Evolutionary conservation across 768 basidiomycete species (phyloP), one percentile per base, ranked within the genome.

Genomic region (Macrocybe gigantea): DNA sequence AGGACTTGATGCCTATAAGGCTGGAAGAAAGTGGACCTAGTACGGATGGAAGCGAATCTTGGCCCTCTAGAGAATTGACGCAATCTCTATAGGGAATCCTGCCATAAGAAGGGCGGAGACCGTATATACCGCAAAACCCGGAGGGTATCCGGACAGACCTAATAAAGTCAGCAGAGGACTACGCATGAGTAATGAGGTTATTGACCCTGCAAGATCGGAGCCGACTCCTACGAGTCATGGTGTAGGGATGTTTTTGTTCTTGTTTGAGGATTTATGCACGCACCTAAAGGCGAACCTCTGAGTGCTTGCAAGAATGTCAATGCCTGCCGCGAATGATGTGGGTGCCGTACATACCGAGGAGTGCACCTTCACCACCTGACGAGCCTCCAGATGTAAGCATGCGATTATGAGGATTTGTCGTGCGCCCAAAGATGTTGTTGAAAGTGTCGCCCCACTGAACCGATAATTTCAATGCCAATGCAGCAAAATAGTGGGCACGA

Each of bases 331-430:
- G 2, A 9, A 12, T 29, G 13, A 5, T 30, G 5, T 8, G 11
- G 7, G 10, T 29, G 29, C 12, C 10, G 32, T 10, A 22, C 60
- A 72, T 56, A 58, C 80, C 83, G 36, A 92, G 56, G 6, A 93
- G 72, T 0, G 90, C 87, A 37, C 85, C 86, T 67, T 93, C 92
- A 32, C 91, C 92, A 5, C 92, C 92, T 3, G 85, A 88, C 0
- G 88, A 92, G 1, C 92, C 92, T 9, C 91, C 90, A 5, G 71
- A 66, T 5, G 85, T 89, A 41, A 89, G 68, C 11, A 73, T 71
- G 8, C 83, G 77, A 60, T 92, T 90, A 58, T 73, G 68, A 0
- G 91, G 91, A 57, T 93, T 91, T 11, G 68, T 57, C 0, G 92
- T 93, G 46, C 87, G 72, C 1, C 90, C 91, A 55, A 86, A 93